Evolutionary conservation across 768 basidiomycete genomes (phyloP), one percentile per base, ranked within the genome.

Genomic region (Russula dissimulans): DNA sequence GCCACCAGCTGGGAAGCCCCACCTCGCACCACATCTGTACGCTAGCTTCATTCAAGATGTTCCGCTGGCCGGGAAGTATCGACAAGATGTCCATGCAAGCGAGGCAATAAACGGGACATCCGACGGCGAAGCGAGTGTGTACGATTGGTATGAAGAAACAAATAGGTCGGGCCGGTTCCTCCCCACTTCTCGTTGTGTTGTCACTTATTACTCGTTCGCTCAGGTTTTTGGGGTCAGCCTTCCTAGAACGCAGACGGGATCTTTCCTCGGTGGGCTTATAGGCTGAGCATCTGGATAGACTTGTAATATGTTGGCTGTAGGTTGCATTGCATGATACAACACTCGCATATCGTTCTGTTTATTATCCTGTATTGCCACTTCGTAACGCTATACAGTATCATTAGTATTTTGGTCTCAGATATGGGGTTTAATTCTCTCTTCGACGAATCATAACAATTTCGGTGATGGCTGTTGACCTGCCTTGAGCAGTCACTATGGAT

Each of bases 141-240:
- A 42, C 57, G 78, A 83, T 60, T 79, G 76, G 14, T 90, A 90
- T 59, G 85, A 84, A 68, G 78, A 79, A 55, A 75, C 75, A 0
- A 90, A 89, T 69, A 85, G 75, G 88, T 85, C 46, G n/a, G 66
- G 59, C n/a, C 46, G 26, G 52, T 41, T 45, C 52, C 51, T 61
- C 41, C 26, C 7, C 54, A 29, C n/a, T 44, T 32, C 10, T 31
- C 26, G 38, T 11, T 8, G n/a, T 26, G 38, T 11, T 8, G n/a
- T 26, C 17, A 50, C 11, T 56, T 38, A 61, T 46, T 11, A 17
- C n/a, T 3, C n/a, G 31, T 14, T 12, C 32, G 14, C 14, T 32
- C 65, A 90, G 89, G 69, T 67, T 83, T 10, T 69, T 91, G 43
- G 82, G 87, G 39, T 81, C 80, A 1, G 70, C 86, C 45, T 82